A percentile compares a stretch with the other conserved stretches of the same genome.
phyloP scores from a whole-genome alignment of 352 stramenopile species.

The Globisporangium spinosum region DNA sequence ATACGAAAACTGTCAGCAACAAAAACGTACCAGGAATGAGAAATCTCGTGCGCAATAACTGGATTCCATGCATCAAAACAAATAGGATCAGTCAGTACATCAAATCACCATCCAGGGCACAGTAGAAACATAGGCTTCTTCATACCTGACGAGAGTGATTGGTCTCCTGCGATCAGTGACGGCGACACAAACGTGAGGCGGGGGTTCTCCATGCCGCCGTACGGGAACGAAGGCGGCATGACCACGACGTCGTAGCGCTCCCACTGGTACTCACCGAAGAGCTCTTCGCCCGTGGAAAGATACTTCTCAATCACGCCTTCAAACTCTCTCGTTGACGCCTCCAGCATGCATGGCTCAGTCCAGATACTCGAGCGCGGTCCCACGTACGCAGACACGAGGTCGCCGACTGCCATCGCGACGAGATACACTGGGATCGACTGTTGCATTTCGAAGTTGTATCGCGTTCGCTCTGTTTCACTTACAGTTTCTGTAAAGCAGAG shows the following conservation, averaged over 20 bases:
- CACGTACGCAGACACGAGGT: constrained; percentile 63
- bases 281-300: constrained; percentile 58
- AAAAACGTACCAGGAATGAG: constrained; percentile 61
- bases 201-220: constrained; percentile 98
- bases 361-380: constrained; percentile 73
- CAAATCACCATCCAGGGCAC: background rate
- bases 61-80: background rate
- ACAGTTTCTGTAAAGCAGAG: constrained; percentile 25
- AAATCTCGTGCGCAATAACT: constrained; percentile 82
- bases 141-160: constrained; percentile 68
- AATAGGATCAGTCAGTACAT: background rate
- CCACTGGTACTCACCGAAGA: constrained; percentile 85
- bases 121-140: background rate
- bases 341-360: constrained; percentile 81
- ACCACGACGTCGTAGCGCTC: constrained; percentile 82
- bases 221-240: constrained; percentile 90
- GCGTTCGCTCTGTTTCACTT: constrained; percentile 16
- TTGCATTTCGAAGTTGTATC: constrained; percentile 74
- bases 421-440: constrained; percentile 85
- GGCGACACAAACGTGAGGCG: constrained; percentile 86
- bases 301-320: constrained; percentile 72
- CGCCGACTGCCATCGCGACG: constrained; percentile 78
- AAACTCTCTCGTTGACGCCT: constrained; percentile 70
- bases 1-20: background rate
- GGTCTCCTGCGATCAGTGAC: constrained; percentile 70